phyloP scores from a whole-genome alignment of 192 early-diverging fungal species.

The Coemansia sp. region DNA sequence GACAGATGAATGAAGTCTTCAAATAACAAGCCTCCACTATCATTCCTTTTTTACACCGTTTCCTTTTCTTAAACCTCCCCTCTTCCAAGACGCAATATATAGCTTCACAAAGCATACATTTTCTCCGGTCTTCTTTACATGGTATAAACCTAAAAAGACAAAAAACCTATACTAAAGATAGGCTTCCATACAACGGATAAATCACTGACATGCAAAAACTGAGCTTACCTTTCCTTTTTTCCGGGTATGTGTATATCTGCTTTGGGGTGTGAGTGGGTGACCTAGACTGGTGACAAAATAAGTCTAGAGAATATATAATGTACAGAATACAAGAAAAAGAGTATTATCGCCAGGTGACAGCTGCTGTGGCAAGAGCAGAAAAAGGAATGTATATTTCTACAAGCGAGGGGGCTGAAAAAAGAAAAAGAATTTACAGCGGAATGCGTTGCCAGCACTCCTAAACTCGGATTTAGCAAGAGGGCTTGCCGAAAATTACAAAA shows the following conservation, averaged over 20 bases:
- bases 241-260: background rate
- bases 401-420: background rate
- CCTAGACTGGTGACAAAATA: background rate
- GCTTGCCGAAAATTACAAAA: background rate
- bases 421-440: slow-evolving; percentile 1
- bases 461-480: background rate
- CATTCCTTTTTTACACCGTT: background rate
- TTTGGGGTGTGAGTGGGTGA: background rate
- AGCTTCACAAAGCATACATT: background rate
- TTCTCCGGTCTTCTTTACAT: background rate
- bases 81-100: background rate
- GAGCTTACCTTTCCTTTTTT: background rate
- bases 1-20: background rate
- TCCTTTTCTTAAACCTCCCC: background rate
- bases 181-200: background rate
- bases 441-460: background rate
- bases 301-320: slow-evolving; percentile 3
- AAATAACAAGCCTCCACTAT: background rate
- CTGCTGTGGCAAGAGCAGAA: background rate
- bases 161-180: background rate
- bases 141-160: background rate
- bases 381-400: background rate
- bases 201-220: too few relatives aligned
- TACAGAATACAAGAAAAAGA: background rate
- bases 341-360: too few relatives aligned